Base-by-base conservation (phyloP, 805 yeast species). In the Monosporozyma aquatica region DNA sequence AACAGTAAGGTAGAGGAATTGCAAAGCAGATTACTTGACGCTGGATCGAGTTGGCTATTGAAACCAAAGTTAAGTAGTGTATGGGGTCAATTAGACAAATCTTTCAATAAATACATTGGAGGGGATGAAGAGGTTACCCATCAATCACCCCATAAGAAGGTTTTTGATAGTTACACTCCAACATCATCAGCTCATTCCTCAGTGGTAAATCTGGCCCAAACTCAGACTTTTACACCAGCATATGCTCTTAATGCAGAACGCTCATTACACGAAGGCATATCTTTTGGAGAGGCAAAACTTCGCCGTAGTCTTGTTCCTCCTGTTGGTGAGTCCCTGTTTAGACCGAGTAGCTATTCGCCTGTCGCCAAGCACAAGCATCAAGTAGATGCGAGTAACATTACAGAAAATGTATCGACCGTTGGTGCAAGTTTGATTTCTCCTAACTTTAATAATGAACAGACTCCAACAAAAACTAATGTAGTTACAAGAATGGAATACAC, bases 61-160 rank as follows among this genome's bases (percentile, higher is more conserved):
- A 78, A 80, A 53, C 82, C 82, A 20, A 79, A 76, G 50, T 68
- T 86, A 41, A 95, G 87, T 51, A 82, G 77, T 56, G 80, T 87
- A 42, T 86, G 95, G 95, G 90, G 92, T 9, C 89, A 82, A 34
- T 62, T 86, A 36, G 95, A 86, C 59, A 86, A 86, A 57, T 76
- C 84, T 5, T 77, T 82, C 55, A 80, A 75, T 56, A 80, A 78
- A 58, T 78, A 81, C 60, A 87, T 90, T 44, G 81, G 95, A 30
- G 97, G 95, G 1, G 97, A 90, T 38, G 95, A 83, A 27, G 67
- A 58, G 13, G 56, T 59, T 11, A 53, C 61, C 5, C 63, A 63
- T 21, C 69, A 70, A 1, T 17, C 43, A 6, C 9, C 37, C n/a
- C 30, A 33, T 20, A 71, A 67, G 29, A 83, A 82, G 9, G 77